phyloP scores from a whole-genome alignment of 2,329 filamentous ascomycete species.

The Chalaropsis thielavioides region DNA sequence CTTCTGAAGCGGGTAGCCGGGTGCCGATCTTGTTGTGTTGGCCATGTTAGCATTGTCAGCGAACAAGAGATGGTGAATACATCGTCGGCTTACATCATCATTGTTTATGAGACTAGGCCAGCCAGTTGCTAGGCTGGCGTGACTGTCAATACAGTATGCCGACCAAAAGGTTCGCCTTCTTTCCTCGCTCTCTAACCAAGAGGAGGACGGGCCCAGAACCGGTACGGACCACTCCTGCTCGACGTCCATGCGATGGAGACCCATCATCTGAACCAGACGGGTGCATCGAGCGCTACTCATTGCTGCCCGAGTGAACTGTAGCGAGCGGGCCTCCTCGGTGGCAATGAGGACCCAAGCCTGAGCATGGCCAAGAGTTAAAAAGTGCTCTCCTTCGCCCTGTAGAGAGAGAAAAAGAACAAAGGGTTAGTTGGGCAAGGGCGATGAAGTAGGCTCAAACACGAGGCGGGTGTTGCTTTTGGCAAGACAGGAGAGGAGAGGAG shows the following conservation, averaged over 20 bases:
- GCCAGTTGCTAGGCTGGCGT: constrained; percentile 75
- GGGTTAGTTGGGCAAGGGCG: not conserved
- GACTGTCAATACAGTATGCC: constrained; percentile 67
- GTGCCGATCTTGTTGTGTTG: constrained; percentile 50
- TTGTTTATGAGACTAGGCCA: constrained; percentile 76
- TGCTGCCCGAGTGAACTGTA: constrained; percentile 76
- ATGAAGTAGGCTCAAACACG: not conserved
- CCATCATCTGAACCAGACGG: constrained; percentile 69
- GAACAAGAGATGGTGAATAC: not conserved
- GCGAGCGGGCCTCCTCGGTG: constrained; percentile 68
- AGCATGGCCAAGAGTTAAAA: constrained; percentile 64
- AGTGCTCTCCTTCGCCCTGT: constrained; percentile 59
- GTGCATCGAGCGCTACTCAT: constrained; percentile 61
- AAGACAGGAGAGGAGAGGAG: not conserved
- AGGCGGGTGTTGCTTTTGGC: not conserved
- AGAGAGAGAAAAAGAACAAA: not conserved
- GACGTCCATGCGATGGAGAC: constrained; percentile 63
- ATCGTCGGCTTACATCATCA: constrained; percentile 37
- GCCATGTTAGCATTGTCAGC: not conserved
- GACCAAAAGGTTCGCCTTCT: constrained; percentile 77
- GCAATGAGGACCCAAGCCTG: constrained; percentile 66
- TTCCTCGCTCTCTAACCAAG: constrained; percentile 67
- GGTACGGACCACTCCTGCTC: constrained; percentile 53
- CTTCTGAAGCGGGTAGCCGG: constrained; percentile 65
- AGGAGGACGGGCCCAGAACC: constrained; percentile 54